A percentile compares a stretch with the other conserved stretches of the same genome.
Evolutionary conservation across 2,329 filamentous ascomycete genomes (phyloP).

Genomic region (Dendryphion nanum): DNA sequence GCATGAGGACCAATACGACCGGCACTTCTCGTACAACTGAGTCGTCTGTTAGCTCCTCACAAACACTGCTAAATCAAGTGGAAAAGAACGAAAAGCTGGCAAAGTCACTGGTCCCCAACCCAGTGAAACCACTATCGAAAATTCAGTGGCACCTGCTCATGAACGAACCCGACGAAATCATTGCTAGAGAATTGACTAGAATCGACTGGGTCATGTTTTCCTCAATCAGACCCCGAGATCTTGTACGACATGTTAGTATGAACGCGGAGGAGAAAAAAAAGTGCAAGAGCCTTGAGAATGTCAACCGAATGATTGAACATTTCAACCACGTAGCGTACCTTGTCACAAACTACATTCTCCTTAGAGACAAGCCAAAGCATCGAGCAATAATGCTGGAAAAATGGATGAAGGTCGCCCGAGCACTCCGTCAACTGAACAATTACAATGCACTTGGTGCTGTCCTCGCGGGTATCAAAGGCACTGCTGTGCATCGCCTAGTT

Average conservation of each 20-base stretch:
- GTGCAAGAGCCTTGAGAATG: conserved; percentile 75
- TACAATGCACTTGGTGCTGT: conserved; percentile 96
- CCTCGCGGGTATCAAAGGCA: conserved; percentile 86
- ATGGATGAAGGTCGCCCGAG: conserved; percentile 85
- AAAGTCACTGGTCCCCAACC: conserved; percentile 66
- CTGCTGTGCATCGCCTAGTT: conserved; percentile 76
- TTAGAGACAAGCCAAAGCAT: conserved; percentile 95
- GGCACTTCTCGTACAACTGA: conserved; percentile 21
- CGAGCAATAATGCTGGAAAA: conserved; percentile 88
- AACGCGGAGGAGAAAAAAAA: conserved; percentile 68
- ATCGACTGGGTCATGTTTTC: conserved; percentile 99
- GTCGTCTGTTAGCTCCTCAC: conserved; percentile 36
- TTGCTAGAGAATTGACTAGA: conserved; percentile 87
- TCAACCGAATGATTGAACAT: conserved; percentile 91
- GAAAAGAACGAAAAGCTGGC: conserved; percentile 83
- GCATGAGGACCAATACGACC: conserved; percentile 20
- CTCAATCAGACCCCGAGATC: conserved; percentile 86
- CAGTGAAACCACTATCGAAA: conserved; percentile 72
- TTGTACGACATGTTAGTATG: conserved; percentile 86
- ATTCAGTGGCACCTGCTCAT: conserved; percentile 88
- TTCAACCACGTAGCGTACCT: conserved; percentile 60
- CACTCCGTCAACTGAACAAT: conserved; percentile 88
- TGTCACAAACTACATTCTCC: conserved; percentile 59
- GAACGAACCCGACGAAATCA: conserved; percentile 77
- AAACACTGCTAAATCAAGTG: conserved; percentile 61